Conservation (phyloP, 2,329 filamentous ascomycete species). For the Graphiopsis chlorocephala region DNA sequence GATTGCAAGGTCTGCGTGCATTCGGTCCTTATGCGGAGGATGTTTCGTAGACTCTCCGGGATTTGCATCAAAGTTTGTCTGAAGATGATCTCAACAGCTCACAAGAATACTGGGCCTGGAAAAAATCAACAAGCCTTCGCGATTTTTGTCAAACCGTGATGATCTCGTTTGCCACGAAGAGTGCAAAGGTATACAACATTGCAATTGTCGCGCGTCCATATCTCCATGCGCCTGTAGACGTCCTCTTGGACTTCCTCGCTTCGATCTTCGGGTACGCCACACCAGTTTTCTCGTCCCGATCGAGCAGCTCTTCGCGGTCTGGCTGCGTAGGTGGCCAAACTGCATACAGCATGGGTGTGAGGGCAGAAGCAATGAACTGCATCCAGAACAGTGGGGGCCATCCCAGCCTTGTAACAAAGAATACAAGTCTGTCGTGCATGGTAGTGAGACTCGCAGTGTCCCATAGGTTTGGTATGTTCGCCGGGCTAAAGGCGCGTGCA, state of each 20-base stretch:
- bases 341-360: conserved; percentile 13
- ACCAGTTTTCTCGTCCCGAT: conserved; percentile 54
- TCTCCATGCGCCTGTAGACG: not conserved
- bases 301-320: conserved; percentile 57
- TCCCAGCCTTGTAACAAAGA: conserved; percentile 58
- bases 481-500: conserved; percentile 49
- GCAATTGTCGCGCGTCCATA: not conserved
- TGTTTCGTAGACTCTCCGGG: not conserved
- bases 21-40: not conserved
- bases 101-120: not conserved
- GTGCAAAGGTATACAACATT: not conserved
- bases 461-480: conserved; percentile 46
- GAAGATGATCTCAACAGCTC: not conserved
- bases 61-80: not conserved
- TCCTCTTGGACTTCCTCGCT: not conserved
- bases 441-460: conserved; percentile 35
- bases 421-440: conserved; percentile 41
- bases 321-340: conserved; percentile 42
- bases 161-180: conserved; percentile 5
- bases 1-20: not conserved
- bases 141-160: not conserved
- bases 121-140: not conserved
- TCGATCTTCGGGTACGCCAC: conserved; percentile 46
- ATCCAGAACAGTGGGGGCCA: conserved; percentile 61
- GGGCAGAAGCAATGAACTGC: conserved; percentile 13